Conservation (phyloP, 441 rosid genomes). For the Adansonia madagascariensis region DNA sequence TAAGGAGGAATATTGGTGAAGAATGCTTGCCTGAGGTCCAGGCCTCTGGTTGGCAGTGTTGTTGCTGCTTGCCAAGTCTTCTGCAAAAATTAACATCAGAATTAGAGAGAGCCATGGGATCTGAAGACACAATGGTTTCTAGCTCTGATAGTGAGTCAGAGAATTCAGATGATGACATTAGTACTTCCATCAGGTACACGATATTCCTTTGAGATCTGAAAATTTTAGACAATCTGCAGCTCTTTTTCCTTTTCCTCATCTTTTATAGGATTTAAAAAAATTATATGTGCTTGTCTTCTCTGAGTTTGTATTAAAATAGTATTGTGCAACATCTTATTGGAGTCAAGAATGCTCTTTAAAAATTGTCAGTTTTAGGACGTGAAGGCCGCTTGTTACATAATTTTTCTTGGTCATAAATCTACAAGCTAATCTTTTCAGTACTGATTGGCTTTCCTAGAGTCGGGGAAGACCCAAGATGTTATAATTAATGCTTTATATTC, state of each 20-base stretch:
- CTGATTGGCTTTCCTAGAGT: neutral
- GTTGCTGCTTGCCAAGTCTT: slow-evolving; percentile 80
- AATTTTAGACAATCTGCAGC: slow-evolving; percentile 14
- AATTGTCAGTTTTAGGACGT: neutral
- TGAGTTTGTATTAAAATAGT: neutral
- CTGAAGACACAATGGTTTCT: slow-evolving; percentile 44
- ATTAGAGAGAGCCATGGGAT: slow-evolving; percentile 74
- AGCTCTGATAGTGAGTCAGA: slow-evolving; percentile 88
- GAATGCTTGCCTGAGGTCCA: slow-evolving; percentile 65
- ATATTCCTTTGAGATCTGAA: slow-evolving; percentile 18
- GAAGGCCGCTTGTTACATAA: neutral
- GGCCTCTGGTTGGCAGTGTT: slow-evolving; percentile 86
- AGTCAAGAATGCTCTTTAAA: slow-evolving; percentile 8
- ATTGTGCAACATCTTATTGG: neutral
- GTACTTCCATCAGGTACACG: slow-evolving; percentile 58
- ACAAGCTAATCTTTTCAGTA: slow-evolving; percentile 12
- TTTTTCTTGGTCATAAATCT: slow-evolving; percentile 3
- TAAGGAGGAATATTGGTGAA: slow-evolving; percentile 83
- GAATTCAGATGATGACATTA: slow-evolving; percentile 63
- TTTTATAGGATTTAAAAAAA: slow-evolving; percentile 19
- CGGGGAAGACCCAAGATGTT: neutral
- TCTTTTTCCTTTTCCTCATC: neutral
- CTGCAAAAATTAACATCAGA: slow-evolving; percentile 67
- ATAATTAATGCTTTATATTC: slow-evolving; percentile 8
- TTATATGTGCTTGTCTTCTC: neutral